phyloP scores from a whole-genome alignment of 2,329 filamentous ascomycete species.

The Claviceps pazoutovae region DNA sequence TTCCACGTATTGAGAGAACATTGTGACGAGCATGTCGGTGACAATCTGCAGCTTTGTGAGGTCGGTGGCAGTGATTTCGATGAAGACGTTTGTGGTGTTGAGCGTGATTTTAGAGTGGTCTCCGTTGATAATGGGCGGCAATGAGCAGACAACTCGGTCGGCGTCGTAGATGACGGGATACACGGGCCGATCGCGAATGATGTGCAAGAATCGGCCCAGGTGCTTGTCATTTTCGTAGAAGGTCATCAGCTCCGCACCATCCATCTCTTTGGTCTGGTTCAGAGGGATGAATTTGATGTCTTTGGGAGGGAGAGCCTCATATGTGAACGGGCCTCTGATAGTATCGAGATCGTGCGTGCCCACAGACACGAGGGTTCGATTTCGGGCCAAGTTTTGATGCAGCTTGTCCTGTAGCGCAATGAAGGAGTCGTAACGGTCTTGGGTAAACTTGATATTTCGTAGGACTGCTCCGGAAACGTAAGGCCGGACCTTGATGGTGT shows the following conservation, averaged over 20 bases:
- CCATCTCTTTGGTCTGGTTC: conserved; percentile 84
- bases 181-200: conserved; percentile 83
- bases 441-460: conserved; percentile 79
- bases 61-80: conserved; percentile 93
- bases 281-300: conserved; percentile 83
- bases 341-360: conserved; percentile 95
- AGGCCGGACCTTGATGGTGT: conserved; percentile 66
- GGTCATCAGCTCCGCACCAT: conserved; percentile 75
- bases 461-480: conserved; percentile 83
- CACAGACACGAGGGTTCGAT: conserved; percentile 89
- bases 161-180: conserved; percentile 95
- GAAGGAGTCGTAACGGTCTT: conserved; percentile 91
- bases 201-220: conserved; percentile 78
- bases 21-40: conserved; percentile 86
- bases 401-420: conserved; percentile 96
- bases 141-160: conserved; percentile 73
- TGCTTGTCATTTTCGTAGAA: conserved; percentile 96
- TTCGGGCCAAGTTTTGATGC: conserved; percentile 86
- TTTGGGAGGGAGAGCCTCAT: conserved; percentile 82
- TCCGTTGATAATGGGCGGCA: conserved; percentile 96
- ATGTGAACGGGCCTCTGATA: conserved; percentile 86
- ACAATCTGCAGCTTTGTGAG: conserved; percentile 94
- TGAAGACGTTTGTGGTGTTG: conserved; percentile 84
- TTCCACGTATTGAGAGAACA: conserved; percentile 87
- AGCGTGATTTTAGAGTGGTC: conserved; percentile 93